phyloP scores from a whole-genome alignment of 2,329 filamentous ascomycete species.

The Ophiognomonia clavigignenti-juglandacearum region DNA sequence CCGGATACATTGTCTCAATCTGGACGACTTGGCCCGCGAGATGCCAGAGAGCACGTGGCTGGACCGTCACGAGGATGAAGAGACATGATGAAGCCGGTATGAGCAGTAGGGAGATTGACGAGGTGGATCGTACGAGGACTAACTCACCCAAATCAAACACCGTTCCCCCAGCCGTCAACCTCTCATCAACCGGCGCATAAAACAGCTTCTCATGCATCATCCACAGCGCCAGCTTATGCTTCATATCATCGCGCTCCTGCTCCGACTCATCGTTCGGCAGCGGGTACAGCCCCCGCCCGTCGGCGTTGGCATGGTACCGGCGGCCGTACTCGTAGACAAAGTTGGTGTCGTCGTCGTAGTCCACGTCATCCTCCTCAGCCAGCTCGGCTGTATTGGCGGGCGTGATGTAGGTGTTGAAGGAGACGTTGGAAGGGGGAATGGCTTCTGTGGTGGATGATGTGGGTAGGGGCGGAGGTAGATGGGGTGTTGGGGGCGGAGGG shows the following conservation, averaged over 20 bases:
- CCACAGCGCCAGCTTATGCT: constrained; percentile 32
- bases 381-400: constrained; percentile 7
- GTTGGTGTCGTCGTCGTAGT: constrained; percentile 22
- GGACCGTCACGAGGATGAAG: too few relatives aligned
- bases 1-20: too few relatives aligned
- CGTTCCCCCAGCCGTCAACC: constrained; percentile 33
- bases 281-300: constrained; percentile 25
- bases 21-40: too few relatives aligned
- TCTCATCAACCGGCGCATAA: constrained; percentile 36
- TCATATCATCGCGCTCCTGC: constrained; percentile 36
- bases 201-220: constrained; percentile 34
- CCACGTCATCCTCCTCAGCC: constrained; percentile 14
- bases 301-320: constrained; percentile 32
- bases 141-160: constrained; percentile 43
- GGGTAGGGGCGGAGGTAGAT: too few relatives aligned
- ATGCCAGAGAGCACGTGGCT: too few relatives aligned
- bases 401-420: constrained; percentile 12
- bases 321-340: constrained; percentile 29
- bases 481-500: too few relatives aligned
- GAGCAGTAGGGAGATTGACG: too few relatives aligned
- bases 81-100: too few relatives aligned
- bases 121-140: too few relatives aligned
- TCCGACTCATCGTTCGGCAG: constrained; percentile 37
- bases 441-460: too few relatives aligned
- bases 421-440: too few relatives aligned